These are phyloP conservation scores for Globisporangium solare DNA, from an alignment of 352 stramenopile genomes.

Conservation along the genomic window DNA sequence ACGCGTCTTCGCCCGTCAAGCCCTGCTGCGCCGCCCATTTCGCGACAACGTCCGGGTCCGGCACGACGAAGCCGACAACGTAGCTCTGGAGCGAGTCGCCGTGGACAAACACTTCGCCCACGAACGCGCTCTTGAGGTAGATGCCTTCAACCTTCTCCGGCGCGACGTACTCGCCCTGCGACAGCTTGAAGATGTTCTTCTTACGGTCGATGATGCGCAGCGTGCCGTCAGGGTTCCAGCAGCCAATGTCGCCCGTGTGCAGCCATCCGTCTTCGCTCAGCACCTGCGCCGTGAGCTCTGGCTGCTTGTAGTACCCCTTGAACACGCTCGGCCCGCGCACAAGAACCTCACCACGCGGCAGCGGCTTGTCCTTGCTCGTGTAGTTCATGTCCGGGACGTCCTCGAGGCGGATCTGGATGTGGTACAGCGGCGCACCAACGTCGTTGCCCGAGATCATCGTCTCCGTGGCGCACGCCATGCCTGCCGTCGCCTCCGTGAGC, in stretches of 20 bases:
- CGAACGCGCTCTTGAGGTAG: constrained; percentile 88
- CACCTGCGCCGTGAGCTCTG: constrained; percentile 85
- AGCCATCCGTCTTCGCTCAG: constrained; percentile 94
- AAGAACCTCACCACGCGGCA: constrained; percentile 81
- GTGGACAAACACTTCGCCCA: constrained; percentile 93
- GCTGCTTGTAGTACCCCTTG: constrained; percentile 94
- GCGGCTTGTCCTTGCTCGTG: constrained; percentile 41
- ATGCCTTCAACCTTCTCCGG: constrained; percentile 96
- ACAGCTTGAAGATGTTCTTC: constrained; percentile 94
- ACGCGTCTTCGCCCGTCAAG: constrained; percentile 19
- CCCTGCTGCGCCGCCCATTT: constrained; percentile 65
- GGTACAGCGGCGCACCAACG: constrained; percentile 85
- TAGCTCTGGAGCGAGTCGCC: constrained; percentile 93
- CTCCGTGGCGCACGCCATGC: constrained; percentile 32
- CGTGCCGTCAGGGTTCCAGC: constrained; percentile 90
- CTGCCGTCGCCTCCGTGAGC: constrained; percentile 83
- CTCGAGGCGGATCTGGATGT: constrained; percentile 89
- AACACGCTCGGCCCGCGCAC: constrained; percentile 83
- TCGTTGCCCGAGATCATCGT: constrained; percentile 66
- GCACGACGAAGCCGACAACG: constrained; percentile 92
- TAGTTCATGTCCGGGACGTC: constrained; percentile 98
- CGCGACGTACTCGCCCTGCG: constrained; percentile 94
- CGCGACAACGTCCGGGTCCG: constrained; percentile 85
- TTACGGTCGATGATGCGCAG: constrained; percentile 89
- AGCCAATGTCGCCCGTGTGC: constrained; percentile 95